Evolutionary conservation across 2,329 filamentous ascomycete species (phyloP).

Genomic region (Plenodomus tracheiphilus): DNA sequence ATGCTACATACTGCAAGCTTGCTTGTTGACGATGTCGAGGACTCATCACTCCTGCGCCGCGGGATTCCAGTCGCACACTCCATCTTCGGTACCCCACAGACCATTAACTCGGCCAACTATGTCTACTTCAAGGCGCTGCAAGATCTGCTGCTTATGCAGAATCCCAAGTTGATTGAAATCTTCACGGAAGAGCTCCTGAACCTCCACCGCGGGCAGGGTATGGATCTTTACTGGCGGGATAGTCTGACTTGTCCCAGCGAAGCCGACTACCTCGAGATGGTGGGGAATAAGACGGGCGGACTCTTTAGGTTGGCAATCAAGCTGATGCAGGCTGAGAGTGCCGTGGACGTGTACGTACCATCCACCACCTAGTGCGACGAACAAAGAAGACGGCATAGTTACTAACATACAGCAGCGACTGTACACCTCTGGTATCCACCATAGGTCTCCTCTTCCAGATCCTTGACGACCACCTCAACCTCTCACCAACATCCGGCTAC

Average conservation of each 20-base stretch:
- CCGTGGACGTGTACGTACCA: slow-evolving; percentile 47
- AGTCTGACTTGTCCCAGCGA: slow-evolving; percentile 81
- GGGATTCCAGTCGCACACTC: slow-evolving; percentile 81
- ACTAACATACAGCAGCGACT: slow-evolving; percentile 57
- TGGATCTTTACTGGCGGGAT: slow-evolving; percentile 91
- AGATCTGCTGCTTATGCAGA: slow-evolving; percentile 72
- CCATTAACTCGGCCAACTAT: slow-evolving; percentile 90
- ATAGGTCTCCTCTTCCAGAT: slow-evolving; percentile 89
- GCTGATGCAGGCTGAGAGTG: slow-evolving; percentile 79
- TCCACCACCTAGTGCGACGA: neutral
- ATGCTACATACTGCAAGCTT: slow-evolving; percentile 87
- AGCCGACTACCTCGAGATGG: slow-evolving; percentile 93
- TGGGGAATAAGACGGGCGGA: slow-evolving; percentile 86
- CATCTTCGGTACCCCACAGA: slow-evolving; percentile 85
- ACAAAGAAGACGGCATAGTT: neutral
- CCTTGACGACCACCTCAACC: slow-evolving; percentile 91
- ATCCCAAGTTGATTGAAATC: slow-evolving; percentile 67
- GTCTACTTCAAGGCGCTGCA: slow-evolving; percentile 81
- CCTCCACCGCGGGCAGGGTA: slow-evolving; percentile 83
- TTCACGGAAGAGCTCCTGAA: slow-evolving; percentile 84
- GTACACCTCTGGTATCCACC: slow-evolving; percentile 80
- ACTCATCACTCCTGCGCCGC: slow-evolving; percentile 73
- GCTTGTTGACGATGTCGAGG: slow-evolving; percentile 86
- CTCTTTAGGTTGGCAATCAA: slow-evolving; percentile 84
- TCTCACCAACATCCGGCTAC: slow-evolving; percentile 63